Percentiles rank a stretch among this genome's conserved stretches.
Evolutionary conservation across 495 filamentous ascomycete genomes (phyloP).

Genomic region (Lasiosphaeria hispida): DNA sequence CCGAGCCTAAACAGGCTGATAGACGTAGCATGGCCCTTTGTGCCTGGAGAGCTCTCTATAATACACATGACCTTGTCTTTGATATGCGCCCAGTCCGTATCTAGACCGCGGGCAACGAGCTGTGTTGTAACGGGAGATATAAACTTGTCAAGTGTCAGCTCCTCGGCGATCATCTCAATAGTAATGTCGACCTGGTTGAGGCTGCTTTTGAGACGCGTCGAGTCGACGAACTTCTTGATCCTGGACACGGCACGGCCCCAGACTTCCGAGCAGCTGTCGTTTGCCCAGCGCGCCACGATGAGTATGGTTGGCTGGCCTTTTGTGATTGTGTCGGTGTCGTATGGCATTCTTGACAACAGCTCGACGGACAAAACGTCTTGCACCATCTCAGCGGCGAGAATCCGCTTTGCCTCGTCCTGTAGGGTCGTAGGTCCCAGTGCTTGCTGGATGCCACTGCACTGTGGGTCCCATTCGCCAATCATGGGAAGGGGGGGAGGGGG

Average conservation of each 20-base stretch:
- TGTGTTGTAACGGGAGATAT: background rate
- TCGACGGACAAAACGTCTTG: background rate
- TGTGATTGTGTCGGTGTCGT: background rate
- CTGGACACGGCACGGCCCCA: background rate
- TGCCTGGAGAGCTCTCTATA: background rate
- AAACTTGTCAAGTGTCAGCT: background rate
- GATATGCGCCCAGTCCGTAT: background rate
- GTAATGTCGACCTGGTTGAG: background rate
- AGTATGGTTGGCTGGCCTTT: background rate
- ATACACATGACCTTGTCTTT: background rate
- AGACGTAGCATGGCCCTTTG: background rate
- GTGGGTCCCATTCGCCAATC: background rate
- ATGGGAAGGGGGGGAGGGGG: background rate
- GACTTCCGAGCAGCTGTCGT: background rate
- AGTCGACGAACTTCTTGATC: slow-evolving; percentile 2
- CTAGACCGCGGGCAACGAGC: background rate
- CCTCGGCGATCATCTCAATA: slow-evolving; percentile 1
- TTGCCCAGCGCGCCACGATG: background rate
- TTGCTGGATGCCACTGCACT: background rate
- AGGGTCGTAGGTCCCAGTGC: background rate
- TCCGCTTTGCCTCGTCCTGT: background rate
- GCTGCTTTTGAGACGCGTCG: background rate
- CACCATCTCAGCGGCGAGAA: background rate
- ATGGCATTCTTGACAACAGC: background rate
- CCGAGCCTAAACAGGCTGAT: background rate